These are phyloP conservation scores for Zasmidium angulare DNA, from an alignment of 2,329 filamentous ascomycete species.

Conservation along the genomic window DNA sequence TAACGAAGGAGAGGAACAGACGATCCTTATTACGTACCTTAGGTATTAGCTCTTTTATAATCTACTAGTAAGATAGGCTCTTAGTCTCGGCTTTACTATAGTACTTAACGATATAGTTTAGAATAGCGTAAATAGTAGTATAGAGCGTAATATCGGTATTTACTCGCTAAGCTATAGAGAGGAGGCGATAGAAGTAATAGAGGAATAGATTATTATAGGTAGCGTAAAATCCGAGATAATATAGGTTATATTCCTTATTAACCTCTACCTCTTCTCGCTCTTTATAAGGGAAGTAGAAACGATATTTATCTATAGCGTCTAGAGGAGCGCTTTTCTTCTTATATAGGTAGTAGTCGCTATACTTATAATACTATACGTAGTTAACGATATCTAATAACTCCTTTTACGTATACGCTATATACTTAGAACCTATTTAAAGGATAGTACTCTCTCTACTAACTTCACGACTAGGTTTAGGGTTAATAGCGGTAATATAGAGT, in stretches of 20 bases:
- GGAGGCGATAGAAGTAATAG: not conserved
- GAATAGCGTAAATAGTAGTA: not conserved
- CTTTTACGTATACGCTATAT: not conserved
- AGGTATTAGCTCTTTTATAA: not conserved
- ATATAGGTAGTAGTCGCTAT: not conserved
- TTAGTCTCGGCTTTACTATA: not conserved
- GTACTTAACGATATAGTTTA: not conserved
- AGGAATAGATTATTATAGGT: not conserved
- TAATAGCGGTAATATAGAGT: not conserved
- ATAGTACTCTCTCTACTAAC: not conserved
- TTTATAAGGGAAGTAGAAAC: not conserved
- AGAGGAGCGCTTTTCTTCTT: not conserved
- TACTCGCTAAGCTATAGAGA: not conserved
- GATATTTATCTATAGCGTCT: not conserved
- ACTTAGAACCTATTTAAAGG: not conserved
- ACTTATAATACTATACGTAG: not conserved
- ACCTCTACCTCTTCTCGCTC: not conserved
- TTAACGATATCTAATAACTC: not conserved
- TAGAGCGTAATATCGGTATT: not conserved
- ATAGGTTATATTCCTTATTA: conserved; percentile 1
- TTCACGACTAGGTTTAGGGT: not conserved
- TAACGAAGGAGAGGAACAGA: not conserved
- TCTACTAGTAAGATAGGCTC: not conserved
- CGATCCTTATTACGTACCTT: not conserved
- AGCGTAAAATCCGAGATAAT: not conserved